phyloP scores from a whole-genome alignment of 2,329 filamentous ascomycete genomes.

The Diaporthe nobilis region DNA sequence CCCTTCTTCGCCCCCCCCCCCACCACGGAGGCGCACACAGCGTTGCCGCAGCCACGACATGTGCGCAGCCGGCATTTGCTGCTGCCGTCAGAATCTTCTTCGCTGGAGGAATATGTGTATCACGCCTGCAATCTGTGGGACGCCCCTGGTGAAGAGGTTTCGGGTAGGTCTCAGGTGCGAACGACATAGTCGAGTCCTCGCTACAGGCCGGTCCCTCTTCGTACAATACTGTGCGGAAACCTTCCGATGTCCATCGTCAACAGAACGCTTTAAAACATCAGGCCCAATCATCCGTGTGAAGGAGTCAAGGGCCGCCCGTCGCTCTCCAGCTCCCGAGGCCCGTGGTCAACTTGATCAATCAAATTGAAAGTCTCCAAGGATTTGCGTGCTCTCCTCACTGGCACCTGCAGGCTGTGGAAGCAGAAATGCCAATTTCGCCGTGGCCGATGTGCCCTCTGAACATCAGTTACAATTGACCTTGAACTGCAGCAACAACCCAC shows the following conservation, averaged over 20 bases:
- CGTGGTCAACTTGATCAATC: neutral
- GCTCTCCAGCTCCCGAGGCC: neutral
- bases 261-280: neutral
- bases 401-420: neutral
- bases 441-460: neutral
- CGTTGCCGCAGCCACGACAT: constrained; percentile 5
- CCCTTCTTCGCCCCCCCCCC: constrained; percentile 6
- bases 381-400: neutral
- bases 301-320: neutral
- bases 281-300: neutral
- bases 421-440: neutral
- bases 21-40: neutral
- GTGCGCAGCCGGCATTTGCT: constrained; percentile 16
- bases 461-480: neutral
- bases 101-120: constrained; percentile 4
- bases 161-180: constrained; percentile 26
- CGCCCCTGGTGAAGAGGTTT: constrained; percentile 25
- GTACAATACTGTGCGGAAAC: constrained; percentile 1
- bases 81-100: constrained; percentile 27
- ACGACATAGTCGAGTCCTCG: neutral
- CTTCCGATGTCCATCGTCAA: neutral
- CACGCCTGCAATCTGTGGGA: constrained; percentile 14
- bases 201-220: neutral
- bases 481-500: neutral
- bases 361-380: neutral